phyloP scores from a whole-genome alignment of 202 grass and related monocot species.

The Panicum virgatum region DNA sequence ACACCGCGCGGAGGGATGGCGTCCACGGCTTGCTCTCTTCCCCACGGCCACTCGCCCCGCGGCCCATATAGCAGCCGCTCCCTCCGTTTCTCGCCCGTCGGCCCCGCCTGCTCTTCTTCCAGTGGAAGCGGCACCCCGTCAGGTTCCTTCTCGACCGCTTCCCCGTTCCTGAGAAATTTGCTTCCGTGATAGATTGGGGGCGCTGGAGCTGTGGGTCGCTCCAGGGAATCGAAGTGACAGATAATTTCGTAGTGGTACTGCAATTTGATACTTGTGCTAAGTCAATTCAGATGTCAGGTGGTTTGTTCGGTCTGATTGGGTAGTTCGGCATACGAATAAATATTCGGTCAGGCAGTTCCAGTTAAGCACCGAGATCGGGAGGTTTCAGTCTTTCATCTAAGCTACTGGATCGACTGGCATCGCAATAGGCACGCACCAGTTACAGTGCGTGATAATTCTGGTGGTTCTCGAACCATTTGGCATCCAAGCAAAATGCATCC shows the following conservation, averaged over 20 bases:
- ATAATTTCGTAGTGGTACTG: not conserved
- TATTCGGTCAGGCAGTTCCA: not conserved
- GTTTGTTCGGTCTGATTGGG: not conserved
- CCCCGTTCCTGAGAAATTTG: not conserved
- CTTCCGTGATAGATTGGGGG: not conserved
- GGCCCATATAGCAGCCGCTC: not conserved
- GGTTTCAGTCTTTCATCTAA: not conserved
- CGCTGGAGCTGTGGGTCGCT: not conserved
- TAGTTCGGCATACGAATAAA: not conserved
- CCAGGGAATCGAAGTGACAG: not conserved
- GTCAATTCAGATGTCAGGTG: not conserved
- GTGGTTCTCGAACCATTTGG: not conserved
- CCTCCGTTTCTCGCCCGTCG: not conserved
- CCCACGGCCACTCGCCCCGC: not conserved
- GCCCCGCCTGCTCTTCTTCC: not conserved
- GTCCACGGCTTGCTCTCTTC: slow-evolving; percentile 26
- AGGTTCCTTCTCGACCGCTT: slow-evolving; percentile 15
- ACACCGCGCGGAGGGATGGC: slow-evolving; percentile 13
- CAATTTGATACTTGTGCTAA: not conserved
- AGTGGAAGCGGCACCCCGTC: not conserved
- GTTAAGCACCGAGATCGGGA: not conserved
- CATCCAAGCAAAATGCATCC: not conserved
- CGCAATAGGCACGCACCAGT: not conserved
- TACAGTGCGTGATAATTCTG: not conserved
- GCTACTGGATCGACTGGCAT: not conserved